Base-by-base conservation (phyloP, 805 yeast species). In the Sugiyamaella mastotermitis region DNA sequence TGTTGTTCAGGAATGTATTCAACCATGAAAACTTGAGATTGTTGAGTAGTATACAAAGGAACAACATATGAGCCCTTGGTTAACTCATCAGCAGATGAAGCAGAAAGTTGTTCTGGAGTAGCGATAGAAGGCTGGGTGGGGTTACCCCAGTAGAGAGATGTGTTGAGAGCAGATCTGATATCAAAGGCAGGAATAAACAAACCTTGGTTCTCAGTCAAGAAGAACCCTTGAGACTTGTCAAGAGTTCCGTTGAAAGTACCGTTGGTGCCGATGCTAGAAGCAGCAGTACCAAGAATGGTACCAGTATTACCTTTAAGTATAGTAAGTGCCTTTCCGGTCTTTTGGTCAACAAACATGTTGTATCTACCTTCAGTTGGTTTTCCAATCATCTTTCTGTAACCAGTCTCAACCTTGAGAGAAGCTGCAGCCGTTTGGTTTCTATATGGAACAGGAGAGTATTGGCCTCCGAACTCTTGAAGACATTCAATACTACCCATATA, bases 311-410 rank as follows among this genome's bases (percentile, higher is more conserved):
- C 27, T 22, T 17, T 20, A 22, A 21, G 25, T 22, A 25, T 8
- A n/a, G 33, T 35, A 4, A 35, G 33, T 6, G 39, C 39, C 39
- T 13, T 13, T 16, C 39, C 39, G 19, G 18, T 23, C 24, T 31
- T 31, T 20, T 37, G 36, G 24, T 37, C 36, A 7, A 31, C 33
- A 34, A 43, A 36, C 23, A 50, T 50, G 20, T 46, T 43, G 33
- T 41, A 51, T 15, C 55, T 46, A 8, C 54, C 55, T 33, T 51
- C 55, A 17, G 54, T 51, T 18, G 49, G 42, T 2, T 35, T 40
- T n/a, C 55, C 55, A 7, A 48, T 49, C 27, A 50, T 23, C 24
- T 34, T 44, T 34, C 47, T 49, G 41, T 30, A 48, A 4, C 55
- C 55, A 5, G 24, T 16, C 35, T 51, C 55, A 18, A 50, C 40